Base-by-base conservation (phyloP, 345 rosid species). In the Hypericum androsaemum region DNA sequence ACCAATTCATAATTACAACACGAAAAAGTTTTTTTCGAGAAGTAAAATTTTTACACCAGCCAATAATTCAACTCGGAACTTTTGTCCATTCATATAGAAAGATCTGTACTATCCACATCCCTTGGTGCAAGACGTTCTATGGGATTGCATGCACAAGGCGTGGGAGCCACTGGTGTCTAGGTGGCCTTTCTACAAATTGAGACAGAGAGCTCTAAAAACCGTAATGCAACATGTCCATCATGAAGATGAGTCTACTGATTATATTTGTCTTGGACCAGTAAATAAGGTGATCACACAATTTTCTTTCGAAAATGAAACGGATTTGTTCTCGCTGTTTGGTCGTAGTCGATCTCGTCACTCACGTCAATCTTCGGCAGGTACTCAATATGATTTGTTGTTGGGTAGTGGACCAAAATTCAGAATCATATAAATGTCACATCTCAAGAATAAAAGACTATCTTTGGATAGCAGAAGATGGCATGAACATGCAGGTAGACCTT, bases 381-480 rank as follows among this genome's bases (percentile, higher is more conserved):
- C 67, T 92, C 60, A 88, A 92, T 68, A 85, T 92, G 97, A 88
- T 92, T 63, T 92, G 95, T 71, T 88, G 97, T 66, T 88, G 99
- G 99, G 90, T 80, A 60, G 99, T 88, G 65, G 95, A 92, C 64
- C 95, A 94, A 60, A 85, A 86, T 56, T 88, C 99, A 49, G 95
- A 88, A 68, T 88, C 97, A 66, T 92, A 85, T 66, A 88, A 92
- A 58, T 66, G 80, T 69, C 99, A 92, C 67, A 74, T 92, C 63
- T 88, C 94, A 51, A 77, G 99, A 73, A 57, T 92, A 53, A 28
- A 79, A 63, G 99, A 92, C 67, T 88, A 73, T 63, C 74, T 92
- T 41, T 92, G 99, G 99, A 5, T 88, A 60, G 97, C 99, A 53
- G 97, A 92, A 80, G 98, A 92, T 79, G 98, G 98, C 64, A 85